These are phyloP conservation scores for Trichoderma sp. DNA, from an alignment of 2,329 filamentous ascomycete species.

Conservation along the genomic window DNA sequence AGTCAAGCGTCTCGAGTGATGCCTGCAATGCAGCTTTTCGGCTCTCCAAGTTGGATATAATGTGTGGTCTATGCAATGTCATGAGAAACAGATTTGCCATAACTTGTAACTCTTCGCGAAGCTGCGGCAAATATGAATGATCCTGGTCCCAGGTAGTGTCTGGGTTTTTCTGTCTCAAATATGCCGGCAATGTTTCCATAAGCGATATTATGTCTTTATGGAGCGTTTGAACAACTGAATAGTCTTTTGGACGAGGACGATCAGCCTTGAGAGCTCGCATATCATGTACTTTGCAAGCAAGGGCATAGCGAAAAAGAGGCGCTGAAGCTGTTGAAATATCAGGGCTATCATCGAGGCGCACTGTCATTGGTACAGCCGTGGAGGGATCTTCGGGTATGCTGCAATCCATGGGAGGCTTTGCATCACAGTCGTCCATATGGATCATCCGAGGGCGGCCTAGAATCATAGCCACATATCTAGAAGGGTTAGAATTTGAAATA, in stretches of 20 bases:
- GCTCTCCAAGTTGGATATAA: neutral
- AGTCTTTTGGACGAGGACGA: neutral
- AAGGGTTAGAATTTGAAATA: neutral
- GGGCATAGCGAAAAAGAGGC: neutral
- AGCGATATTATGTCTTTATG: neutral
- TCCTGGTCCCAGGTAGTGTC: neutral
- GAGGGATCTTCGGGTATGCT: neutral
- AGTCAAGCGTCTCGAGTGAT: neutral
- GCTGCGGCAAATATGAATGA: neutral
- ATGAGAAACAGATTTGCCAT: neutral
- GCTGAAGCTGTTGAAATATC: neutral
- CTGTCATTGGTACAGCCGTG: neutral
- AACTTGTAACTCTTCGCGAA: neutral
- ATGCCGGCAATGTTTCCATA: neutral
- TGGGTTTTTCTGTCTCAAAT: neutral
- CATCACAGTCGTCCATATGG: neutral
- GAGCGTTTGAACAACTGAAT: neutral
- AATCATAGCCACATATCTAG: neutral
- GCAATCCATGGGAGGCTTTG: neutral
- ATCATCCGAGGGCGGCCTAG: neutral
- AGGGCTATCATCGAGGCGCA: neutral
- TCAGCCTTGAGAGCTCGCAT: neutral
- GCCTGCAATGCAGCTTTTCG: neutral
- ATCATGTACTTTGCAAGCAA: neutral
- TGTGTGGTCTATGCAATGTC: neutral